These are phyloP conservation scores for Calocybe cyanea DNA, from an alignment of 768 basidiomycete species.

Conservation along the genomic window DNA sequence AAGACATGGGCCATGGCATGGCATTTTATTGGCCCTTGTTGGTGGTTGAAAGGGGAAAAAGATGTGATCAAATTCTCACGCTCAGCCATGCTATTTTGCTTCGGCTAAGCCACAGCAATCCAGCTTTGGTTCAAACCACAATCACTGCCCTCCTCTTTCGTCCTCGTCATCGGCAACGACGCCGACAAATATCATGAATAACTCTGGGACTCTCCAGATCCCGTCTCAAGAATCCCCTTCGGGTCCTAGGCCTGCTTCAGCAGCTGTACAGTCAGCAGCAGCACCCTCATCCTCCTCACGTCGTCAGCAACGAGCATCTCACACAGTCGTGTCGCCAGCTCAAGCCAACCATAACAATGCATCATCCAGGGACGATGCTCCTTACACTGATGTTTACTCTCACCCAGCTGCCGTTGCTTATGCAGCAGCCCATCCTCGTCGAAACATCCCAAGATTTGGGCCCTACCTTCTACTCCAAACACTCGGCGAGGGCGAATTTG, in stretches of 20 bases:
- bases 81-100: neutral
- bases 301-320: constrained; percentile 69
- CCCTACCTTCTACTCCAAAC: constrained; percentile 95
- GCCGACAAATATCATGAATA: constrained; percentile 11
- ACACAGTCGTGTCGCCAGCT: constrained; percentile 56
- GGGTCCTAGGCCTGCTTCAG: constrained; percentile 59
- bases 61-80: constrained; percentile 3
- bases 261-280: constrained; percentile 49
- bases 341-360: constrained; percentile 23
- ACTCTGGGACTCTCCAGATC: constrained; percentile 26
- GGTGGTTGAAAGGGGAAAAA: neutral
- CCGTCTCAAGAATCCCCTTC: constrained; percentile 29
- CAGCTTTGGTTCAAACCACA: neutral
- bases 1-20: too few relatives aligned
- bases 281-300: constrained; percentile 34
- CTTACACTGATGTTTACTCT: constrained; percentile 71
- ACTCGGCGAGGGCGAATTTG: constrained; percentile 97
- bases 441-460: constrained; percentile 91
- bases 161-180: constrained; percentile 5
- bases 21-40: too few relatives aligned
- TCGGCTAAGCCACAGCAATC: neutral
- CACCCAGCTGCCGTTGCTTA: constrained; percentile 87
- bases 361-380: constrained; percentile 39
- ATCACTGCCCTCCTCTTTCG: neutral
- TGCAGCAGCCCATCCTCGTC: constrained; percentile 73